These are phyloP conservation scores for Graphilbum ipis-grandicollis DNA, from an alignment of 2,329 filamentous ascomycete species.

Conservation along the genomic window DNA sequence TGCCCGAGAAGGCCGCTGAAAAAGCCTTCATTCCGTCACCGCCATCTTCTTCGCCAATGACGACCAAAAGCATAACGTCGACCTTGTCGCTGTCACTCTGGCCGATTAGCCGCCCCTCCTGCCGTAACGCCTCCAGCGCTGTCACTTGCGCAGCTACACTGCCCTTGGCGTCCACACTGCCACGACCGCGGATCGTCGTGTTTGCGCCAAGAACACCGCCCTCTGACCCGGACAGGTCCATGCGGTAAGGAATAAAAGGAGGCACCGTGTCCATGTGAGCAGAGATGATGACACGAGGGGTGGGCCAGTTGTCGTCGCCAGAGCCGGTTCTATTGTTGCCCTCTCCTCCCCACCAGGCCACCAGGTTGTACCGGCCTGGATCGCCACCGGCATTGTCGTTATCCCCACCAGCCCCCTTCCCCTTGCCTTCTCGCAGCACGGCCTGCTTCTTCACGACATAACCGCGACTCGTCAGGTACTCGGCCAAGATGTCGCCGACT, in stretches of 20 bases:
- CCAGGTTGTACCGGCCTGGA: constrained; percentile 68
- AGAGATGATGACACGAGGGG: constrained; percentile 43
- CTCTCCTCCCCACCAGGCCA: constrained; percentile 45
- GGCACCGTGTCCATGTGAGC: constrained; percentile 74
- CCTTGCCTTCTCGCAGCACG: constrained; percentile 18
- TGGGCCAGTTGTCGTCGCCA: background rate
- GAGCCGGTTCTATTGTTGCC: constrained; percentile 22
- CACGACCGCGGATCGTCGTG: constrained; percentile 50
- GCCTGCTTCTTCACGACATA: constrained; percentile 26
- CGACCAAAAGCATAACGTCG: constrained; percentile 44
- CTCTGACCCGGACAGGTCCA: constrained; percentile 24
- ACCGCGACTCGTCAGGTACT: constrained; percentile 38
- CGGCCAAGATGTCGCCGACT: constrained; percentile 50
- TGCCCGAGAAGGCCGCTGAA: constrained; percentile 18
- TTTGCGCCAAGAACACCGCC: constrained; percentile 16
- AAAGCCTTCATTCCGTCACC: constrained; percentile 65
- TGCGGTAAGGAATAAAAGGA: constrained; percentile 52
- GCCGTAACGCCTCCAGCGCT: constrained; percentile 41
- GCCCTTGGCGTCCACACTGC: constrained; percentile 55
- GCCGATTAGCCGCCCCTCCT: no score
- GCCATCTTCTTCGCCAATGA: constrained; percentile 67
- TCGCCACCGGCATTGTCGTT: no score
- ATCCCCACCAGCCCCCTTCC: no score
- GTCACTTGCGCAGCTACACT: constrained; percentile 57
- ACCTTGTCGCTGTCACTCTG: constrained; percentile 12